Percentiles rank a stretch among this genome's conserved stretches.
Conservation (phyloP, 2,329 filamentous ascomycete genomes). For the Cladosporium colombiae region DNA sequence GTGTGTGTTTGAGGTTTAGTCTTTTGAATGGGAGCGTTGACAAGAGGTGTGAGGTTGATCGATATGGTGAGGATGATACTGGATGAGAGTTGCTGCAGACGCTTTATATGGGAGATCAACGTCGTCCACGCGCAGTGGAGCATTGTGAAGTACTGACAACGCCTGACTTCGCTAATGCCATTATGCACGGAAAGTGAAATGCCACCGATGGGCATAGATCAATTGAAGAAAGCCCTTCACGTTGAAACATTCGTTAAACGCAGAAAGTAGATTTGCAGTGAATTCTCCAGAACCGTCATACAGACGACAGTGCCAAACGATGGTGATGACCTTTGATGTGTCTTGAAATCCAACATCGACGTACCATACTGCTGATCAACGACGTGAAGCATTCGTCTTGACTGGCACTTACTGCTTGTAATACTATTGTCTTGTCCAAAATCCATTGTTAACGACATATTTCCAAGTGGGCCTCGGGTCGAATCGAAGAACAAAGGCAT, state of each 20-base stretch:
- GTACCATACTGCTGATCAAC: too few relatives aligned
- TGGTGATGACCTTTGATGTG: too few relatives aligned
- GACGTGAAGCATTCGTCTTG: neutral
- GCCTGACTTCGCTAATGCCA: neutral
- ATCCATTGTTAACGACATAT: neutral
- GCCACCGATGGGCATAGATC: too few relatives aligned
- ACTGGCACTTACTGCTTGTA: neutral
- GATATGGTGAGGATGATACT: neutral
- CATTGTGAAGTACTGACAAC: neutral
- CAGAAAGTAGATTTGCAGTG: neutral
- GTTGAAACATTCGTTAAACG: neutral
- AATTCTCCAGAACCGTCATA: too few relatives aligned
- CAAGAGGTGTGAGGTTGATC: neutral
- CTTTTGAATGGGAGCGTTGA: neutral
- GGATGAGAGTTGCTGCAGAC: neutral
- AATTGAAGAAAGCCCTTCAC: neutral
- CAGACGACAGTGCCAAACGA: too few relatives aligned
- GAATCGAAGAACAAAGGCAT: neutral
- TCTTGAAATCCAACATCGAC: too few relatives aligned
- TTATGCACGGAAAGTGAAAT: neutral
- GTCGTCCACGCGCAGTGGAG: neutral
- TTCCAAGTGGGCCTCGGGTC: too few relatives aligned
- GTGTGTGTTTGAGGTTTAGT: neutral
- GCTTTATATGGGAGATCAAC: neutral
- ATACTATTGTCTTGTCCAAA: neutral